Evolutionary conservation across 2,329 filamentous ascomycete species (phyloP).

Genomic region (Hypomyces perniciosus): DNA sequence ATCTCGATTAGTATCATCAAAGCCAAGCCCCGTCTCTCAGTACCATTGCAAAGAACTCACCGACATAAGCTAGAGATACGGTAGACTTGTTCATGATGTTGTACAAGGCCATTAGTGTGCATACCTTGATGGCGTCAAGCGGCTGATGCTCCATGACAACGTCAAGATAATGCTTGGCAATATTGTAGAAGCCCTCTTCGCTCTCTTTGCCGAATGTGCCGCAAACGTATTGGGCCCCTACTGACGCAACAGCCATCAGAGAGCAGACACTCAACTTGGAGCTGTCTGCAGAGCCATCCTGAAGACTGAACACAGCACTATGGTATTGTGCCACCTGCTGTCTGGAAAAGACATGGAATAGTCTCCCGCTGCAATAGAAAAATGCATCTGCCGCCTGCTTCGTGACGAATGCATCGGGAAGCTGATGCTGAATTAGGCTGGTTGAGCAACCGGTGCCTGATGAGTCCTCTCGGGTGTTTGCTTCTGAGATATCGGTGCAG

Average conservation of each 20-base stretch:
- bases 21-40: too few relatives aligned
- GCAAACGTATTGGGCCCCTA: constrained; percentile 11
- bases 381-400: constrained; percentile 5
- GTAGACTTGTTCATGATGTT: constrained; percentile 14
- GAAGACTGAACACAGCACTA: background rate
- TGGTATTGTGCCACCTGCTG: background rate
- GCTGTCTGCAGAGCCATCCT: background rate
- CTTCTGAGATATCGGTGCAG: too few relatives aligned
- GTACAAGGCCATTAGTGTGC: constrained; percentile 11
- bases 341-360: constrained; percentile 14
- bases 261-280: constrained; percentile 7
- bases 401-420: background rate
- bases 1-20: background rate
- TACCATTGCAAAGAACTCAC: background rate
- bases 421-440: background rate
- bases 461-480: too few relatives aligned
- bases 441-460: background rate
- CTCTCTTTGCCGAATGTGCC: background rate
- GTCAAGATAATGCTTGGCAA: constrained; percentile 10
- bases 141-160: constrained; percentile 7
- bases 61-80: constrained; percentile 10
- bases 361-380: constrained; percentile 9
- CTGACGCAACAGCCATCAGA: constrained; percentile 6
- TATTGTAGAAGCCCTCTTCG: constrained; percentile 9
- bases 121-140: constrained; percentile 11